Percentiles rank a stretch among this genome's conserved stretches.
Evolutionary conservation across 306 rosid genomes (phyloP).

Genomic region (Malus orientalis): DNA sequence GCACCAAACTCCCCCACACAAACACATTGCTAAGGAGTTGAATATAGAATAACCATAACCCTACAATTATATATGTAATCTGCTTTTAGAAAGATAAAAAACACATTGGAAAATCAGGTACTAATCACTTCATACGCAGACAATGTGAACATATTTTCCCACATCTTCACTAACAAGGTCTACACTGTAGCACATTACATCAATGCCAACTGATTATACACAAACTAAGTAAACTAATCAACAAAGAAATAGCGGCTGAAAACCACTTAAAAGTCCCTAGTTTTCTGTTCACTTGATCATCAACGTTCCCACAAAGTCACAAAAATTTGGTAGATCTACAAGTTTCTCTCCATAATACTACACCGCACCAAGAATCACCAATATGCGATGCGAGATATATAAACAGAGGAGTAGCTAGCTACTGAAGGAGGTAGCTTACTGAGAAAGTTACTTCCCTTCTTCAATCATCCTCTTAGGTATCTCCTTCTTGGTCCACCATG

Average conservation of each 20-base stretch:
- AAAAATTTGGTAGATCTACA: slow-evolving; percentile 45
- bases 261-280: neutral
- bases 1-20: neutral
- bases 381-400: slow-evolving; percentile 9
- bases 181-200: slow-evolving; percentile 20
- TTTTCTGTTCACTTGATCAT: slow-evolving; percentile 17
- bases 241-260: slow-evolving; percentile 16
- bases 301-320: slow-evolving; percentile 28
- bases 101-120: neutral
- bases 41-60: neutral
- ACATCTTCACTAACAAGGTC: slow-evolving; percentile 21
- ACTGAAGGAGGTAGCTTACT: slow-evolving; percentile 18
- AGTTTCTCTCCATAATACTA: slow-evolving; percentile 24
- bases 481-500: slow-evolving; percentile 16
- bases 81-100: neutral
- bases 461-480: slow-evolving; percentile 7
- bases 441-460: slow-evolving; percentile 11
- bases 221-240: slow-evolving; percentile 33
- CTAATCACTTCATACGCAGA: neutral
- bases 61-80: neutral
- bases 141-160: slow-evolving; percentile 36
- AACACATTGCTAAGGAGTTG: neutral
- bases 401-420: slow-evolving; percentile 21
- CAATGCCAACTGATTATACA: slow-evolving; percentile 37
- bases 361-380: slow-evolving; percentile 11